These are phyloP conservation scores for Kuraishia borneana DNA, from an alignment of 805 yeast genomes.

Conservation along the genomic window DNA sequence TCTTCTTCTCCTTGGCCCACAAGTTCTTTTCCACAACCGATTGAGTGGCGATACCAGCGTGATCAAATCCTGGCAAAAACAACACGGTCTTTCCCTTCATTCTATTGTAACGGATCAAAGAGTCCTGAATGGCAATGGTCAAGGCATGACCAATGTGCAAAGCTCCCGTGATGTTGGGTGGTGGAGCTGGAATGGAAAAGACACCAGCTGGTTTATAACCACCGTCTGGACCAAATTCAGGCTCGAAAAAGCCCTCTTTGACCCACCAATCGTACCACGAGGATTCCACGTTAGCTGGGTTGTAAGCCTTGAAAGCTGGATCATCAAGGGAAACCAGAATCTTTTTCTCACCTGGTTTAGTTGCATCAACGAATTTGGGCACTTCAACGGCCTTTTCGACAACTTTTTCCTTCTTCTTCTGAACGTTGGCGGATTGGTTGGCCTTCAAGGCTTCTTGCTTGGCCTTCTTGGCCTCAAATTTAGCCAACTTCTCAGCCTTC, in stretches of 20 bases:
- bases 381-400: conserved; percentile 58
- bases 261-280: conserved; percentile 99
- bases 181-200: conserved; percentile 95
- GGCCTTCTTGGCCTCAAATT: conserved; percentile 70
- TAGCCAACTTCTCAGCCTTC: conserved; percentile 40
- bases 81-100: conserved; percentile 94
- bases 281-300: conserved; percentile 85
- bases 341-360: conserved; percentile 88
- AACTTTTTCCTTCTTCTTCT: conserved; percentile 48
- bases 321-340: conserved; percentile 77
- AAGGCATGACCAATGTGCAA: conserved; percentile 97
- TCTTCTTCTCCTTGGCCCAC: conserved; percentile 77
- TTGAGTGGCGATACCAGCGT: conserved; percentile 98
- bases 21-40: conserved; percentile 94
- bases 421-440: conserved; percentile 27
- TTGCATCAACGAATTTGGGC: conserved; percentile 80
- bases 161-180: conserved; percentile 98
- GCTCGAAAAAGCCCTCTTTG: conserved; percentile 76
- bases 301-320: conserved; percentile 88
- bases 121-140: conserved; percentile 89
- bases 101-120: conserved; percentile 87
- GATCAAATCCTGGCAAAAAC: conserved; percentile 95
- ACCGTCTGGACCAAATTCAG: conserved; percentile 71
- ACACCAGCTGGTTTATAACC: conserved; percentile 68
- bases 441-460: conserved; percentile 54